These are phyloP conservation scores for Fusarium sp. DNA, from an alignment of 2,329 filamentous ascomycete species.

Conservation along the genomic window DNA sequence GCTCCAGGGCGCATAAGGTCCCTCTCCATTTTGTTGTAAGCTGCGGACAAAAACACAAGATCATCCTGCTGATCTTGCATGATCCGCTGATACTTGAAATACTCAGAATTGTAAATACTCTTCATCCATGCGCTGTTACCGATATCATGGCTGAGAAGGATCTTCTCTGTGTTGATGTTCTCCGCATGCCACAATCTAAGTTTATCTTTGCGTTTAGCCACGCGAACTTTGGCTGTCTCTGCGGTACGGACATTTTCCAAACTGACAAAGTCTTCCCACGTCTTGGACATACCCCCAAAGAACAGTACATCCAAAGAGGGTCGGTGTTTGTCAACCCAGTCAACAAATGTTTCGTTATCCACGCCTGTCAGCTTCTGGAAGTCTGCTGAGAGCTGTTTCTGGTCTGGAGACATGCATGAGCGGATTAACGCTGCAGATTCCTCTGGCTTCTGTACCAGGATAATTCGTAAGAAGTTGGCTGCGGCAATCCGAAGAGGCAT, in stretches of 20 bases:
- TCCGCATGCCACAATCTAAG: constrained; percentile 84
- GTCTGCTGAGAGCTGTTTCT: constrained; percentile 77
- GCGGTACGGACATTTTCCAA: constrained; percentile 85
- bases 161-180: constrained; percentile 75
- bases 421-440: constrained; percentile 82
- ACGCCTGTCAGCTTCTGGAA: constrained; percentile 89
- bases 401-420: constrained; percentile 77
- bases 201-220: constrained; percentile 83
- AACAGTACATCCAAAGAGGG: constrained; percentile 85
- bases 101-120: constrained; percentile 93
- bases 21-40: constrained; percentile 82
- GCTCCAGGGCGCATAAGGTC: constrained; percentile 85
- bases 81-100: constrained; percentile 89
- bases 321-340: constrained; percentile 88
- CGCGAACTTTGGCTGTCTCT: constrained; percentile 77
- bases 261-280: constrained; percentile 89
- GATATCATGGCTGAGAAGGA: constrained; percentile 84
- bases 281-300: constrained; percentile 81
- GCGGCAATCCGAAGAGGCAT: constrained; percentile 78
- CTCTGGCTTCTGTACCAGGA: constrained; percentile 91
- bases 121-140: constrained; percentile 93
- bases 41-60: constrained; percentile 79
- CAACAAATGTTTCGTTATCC: constrained; percentile 88
- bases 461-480: constrained; percentile 88
- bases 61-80: constrained; percentile 96